phyloP scores from a whole-genome alignment of 2,329 filamentous ascomycete species.

The Grosmannia serpens region DNA sequence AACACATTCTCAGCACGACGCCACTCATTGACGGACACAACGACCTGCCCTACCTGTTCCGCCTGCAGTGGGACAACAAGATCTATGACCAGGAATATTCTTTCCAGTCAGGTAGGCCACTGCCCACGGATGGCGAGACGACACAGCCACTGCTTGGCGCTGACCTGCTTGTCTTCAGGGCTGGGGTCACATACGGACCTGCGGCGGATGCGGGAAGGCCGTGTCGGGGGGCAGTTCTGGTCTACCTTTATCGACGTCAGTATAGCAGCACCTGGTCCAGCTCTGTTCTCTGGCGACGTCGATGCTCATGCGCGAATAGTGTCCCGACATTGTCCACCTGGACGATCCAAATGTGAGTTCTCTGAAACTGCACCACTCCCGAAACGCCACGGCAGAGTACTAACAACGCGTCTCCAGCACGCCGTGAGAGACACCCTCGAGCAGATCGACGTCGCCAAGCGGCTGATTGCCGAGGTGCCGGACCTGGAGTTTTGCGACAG shows the following conservation, averaged over 20 bases:
- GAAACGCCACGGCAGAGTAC: no score
- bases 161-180: not conserved
- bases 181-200: conserved; percentile 16
- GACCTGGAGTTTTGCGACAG: conserved; percentile 17
- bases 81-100: conserved; percentile 12
- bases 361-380: not conserved
- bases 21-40: conserved; percentile 21
- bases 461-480: conserved; percentile 17
- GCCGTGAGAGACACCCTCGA: conserved; percentile 15
- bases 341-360: not conserved
- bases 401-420: conserved; percentile 2
- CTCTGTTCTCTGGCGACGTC: not conserved
- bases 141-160: not conserved
- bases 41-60: conserved; percentile 19
- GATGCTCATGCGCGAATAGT: not conserved
- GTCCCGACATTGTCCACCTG: not conserved
- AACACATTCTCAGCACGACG: not conserved
- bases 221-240: conserved; percentile 22
- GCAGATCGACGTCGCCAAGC: conserved; percentile 22
- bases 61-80: conserved; percentile 19
- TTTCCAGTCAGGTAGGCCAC: not conserved
- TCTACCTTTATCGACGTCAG: conserved; percentile 5
- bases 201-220: conserved; percentile 16
- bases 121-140: not conserved
- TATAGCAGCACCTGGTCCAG: not conserved